Evolutionary conservation across 1,284 basidiomycete genomes (phyloP).

Genomic region (Boletus semigastroideus): DNA sequence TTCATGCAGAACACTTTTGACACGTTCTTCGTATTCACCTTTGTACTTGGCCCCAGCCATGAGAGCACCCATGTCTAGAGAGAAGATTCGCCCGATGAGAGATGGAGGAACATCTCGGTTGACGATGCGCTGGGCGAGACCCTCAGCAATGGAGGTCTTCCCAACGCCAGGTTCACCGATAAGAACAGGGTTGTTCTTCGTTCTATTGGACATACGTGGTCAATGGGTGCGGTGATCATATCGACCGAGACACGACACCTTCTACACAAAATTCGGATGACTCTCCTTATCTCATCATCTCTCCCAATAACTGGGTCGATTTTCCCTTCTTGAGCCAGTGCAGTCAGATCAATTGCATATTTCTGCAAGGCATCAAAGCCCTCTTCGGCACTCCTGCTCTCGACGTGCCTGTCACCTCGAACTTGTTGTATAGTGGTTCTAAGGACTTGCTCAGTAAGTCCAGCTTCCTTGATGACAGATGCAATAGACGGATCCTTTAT

Average conservation of each 20-base stretch:
- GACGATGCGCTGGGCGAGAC: slow-evolving; percentile 93
- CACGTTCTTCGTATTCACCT: slow-evolving; percentile 96
- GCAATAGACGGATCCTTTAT: slow-evolving; percentile 67
- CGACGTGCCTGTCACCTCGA: slow-evolving; percentile 79
- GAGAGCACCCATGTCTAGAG: slow-evolving; percentile 91
- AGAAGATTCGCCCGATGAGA: slow-evolving; percentile 81
- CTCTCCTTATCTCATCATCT: slow-evolving; percentile 78
- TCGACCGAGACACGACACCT: slow-evolving; percentile 40
- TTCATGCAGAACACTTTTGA: slow-evolving; percentile 91
- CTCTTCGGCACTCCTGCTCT: slow-evolving; percentile 80
- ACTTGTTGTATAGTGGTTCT: slow-evolving; percentile 81
- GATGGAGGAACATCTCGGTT: slow-evolving; percentile 93
- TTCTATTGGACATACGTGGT: slow-evolving; percentile 43
- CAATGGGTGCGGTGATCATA: slow-evolving; percentile 6
- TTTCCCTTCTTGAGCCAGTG: slow-evolving; percentile 87
- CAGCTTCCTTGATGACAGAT: slow-evolving; percentile 71
- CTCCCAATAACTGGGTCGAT: slow-evolving; percentile 93
- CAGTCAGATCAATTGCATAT: slow-evolving; percentile 84
- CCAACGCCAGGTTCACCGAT: slow-evolving; percentile 95
- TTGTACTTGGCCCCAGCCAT: slow-evolving; percentile 97
- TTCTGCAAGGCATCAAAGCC: slow-evolving; percentile 86
- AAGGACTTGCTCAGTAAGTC: slow-evolving; percentile 69
- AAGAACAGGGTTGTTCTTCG: slow-evolving; percentile 91
- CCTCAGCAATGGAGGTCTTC: slow-evolving; percentile 94
- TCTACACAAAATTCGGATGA: slow-evolving; percentile 75